A percentile compares a stretch with the other conserved stretches of the same genome.
Conservation (phyloP, 371 early-diverging fungal genomes). For the Caulochytrium protostelioides region DNA sequence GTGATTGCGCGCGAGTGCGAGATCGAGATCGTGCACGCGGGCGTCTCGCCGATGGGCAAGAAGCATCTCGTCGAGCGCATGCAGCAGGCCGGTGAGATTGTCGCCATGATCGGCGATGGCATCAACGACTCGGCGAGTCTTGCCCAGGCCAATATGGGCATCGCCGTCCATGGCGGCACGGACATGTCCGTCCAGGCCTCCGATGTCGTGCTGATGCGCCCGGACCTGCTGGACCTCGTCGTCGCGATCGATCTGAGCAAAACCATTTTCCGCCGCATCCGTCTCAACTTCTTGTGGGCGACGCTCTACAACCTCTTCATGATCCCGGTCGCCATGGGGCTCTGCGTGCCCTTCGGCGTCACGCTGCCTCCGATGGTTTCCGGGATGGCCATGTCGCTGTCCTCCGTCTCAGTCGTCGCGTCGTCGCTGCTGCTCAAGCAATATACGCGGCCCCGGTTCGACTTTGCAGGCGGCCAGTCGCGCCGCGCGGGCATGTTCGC, state of each 20-base stretch:
- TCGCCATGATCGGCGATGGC: conserved; percentile 97
- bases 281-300: conserved; percentile 71
- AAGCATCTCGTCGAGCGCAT: conserved; percentile 37
- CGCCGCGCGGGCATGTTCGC: too few species aligned
- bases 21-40: conserved; percentile 64
- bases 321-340: conserved; percentile 86
- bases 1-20: conserved; percentile 47
- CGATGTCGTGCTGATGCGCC: conserved; percentile 38
- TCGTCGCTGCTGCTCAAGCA: conserved; percentile 53
- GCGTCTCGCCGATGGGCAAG: conserved; percentile 79
- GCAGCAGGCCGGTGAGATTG: conserved; percentile 22
- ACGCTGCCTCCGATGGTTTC: conserved; percentile 76
- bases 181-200: conserved; percentile 92
- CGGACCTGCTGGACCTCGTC: conserved; percentile 62
- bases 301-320: conserved; percentile 66
- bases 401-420: conserved; percentile 74
- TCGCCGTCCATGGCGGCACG: conserved; percentile 77
- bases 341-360: conserved; percentile 48
- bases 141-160: conserved; percentile 80
- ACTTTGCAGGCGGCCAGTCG: too few species aligned
- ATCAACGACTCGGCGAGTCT: conserved; percentile 95
- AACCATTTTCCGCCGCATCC: conserved; percentile 60
- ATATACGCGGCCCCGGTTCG: conserved; percentile 10
- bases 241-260: conserved; percentile 61
- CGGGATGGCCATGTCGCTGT: conserved; percentile 81